phyloP scores from a whole-genome alignment of 164 flowering plant species.

The Annona squamosa region DNA sequence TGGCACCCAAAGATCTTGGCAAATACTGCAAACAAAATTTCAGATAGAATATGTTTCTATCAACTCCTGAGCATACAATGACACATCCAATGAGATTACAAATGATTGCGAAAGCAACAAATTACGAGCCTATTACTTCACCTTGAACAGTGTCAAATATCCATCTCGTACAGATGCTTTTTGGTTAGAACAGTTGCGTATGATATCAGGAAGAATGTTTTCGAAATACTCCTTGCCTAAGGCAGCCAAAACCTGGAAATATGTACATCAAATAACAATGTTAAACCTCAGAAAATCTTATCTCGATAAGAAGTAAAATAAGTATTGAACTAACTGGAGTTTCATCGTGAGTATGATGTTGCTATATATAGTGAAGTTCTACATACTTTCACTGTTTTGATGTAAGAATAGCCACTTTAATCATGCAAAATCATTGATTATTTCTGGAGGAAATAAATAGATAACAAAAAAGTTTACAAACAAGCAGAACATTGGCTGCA shows the following conservation, averaged over 20 bases:
- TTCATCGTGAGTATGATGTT: no score
- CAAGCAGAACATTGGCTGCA: no score
- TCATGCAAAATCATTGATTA: no score
- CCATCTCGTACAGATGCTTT: constrained; percentile 97
- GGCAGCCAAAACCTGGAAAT: constrained; percentile 82
- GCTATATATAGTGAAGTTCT: no score
- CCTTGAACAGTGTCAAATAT: constrained; percentile 89
- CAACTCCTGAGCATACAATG: background rate
- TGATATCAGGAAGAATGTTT: constrained; percentile 76
- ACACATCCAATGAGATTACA: background rate
- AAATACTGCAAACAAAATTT: constrained; percentile 47
- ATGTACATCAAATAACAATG: background rate
- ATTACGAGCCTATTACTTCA: constrained; percentile 11
- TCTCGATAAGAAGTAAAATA: no score
- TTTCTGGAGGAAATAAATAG: no score
- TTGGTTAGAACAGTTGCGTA: constrained; percentile 83
- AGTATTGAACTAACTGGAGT: no score
- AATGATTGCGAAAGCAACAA: background rate
- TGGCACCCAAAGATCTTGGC: constrained; percentile 88
- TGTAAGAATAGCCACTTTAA: no score
- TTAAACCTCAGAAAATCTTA: background rate
- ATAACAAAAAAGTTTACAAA: no score
- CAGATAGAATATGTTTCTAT: background rate
- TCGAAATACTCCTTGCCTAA: constrained; percentile 86
- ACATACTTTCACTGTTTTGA: no score